Base-by-base conservation (phyloP, 108 stramenopile species). In the Nitzschia putrida region DNA sequence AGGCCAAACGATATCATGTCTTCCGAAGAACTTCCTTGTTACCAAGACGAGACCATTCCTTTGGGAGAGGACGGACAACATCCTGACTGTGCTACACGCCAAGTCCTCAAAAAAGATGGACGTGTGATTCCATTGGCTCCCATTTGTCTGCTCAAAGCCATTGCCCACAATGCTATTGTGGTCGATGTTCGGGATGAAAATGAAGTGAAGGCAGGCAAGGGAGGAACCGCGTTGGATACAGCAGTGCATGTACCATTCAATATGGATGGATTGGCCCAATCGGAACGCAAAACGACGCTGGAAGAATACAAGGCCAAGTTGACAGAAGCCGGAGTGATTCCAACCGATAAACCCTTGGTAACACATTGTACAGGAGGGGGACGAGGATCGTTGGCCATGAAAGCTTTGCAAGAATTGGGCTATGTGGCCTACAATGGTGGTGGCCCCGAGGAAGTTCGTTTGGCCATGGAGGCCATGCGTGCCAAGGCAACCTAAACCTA, bases 261-360 rank as follows among this genome's bases (percentile, higher is more conserved):
- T 49, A 49, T 49, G 47, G 47, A 49, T 49, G 47, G 47, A 49
- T 18, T 18, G 47, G 47, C 47, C 14, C 47, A 49, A 49, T 49
- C 47, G 47, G 47, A 49, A 49, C 47, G 47, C 47, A 49, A 49
- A 49, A 49, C 47, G 3, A 49, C 47, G 3, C 6, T 49, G 47
- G 47, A 49, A 49, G 47, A 49, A 6, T 49, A 49, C 47, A 49
- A 49, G 47, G 6, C 2, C 47, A 49, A 49, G 18, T 49, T 49
- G 47, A 18, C 14, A 49, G 47, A 16, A 5, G 47, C 47, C 2
- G 47, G 47, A 16, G 47, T 49, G n/a, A 49, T 49, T 18, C 47
- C 47, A 2, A 49, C 47, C 18, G 47, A 49, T 5, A 16, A 18
- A 5, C 47, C 47, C 14, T 49, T 49, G 47, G 18, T 49, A 18